These are phyloP conservation scores for Xerocomus amazonicus DNA, from an alignment of 1,284 basidiomycete species.

Conservation along the genomic window DNA sequence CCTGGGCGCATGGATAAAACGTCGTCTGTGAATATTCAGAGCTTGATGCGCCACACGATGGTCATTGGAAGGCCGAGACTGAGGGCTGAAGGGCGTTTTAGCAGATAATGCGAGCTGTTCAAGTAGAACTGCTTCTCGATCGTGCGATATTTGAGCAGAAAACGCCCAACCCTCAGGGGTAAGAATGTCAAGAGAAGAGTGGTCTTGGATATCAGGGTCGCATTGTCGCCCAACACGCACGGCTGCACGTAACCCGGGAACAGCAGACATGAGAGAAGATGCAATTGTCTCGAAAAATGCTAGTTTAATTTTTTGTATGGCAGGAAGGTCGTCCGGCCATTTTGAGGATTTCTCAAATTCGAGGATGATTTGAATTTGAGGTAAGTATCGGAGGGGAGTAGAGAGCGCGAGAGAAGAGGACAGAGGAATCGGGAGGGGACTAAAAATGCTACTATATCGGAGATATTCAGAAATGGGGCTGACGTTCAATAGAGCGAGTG, in stretches of 20 bases:
- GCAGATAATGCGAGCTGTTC: conserved; percentile 58
- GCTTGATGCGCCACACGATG: conserved; percentile 54
- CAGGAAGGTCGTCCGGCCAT: conserved; percentile 94
- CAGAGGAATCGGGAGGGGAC: conserved; percentile 54
- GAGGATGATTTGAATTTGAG: conserved; percentile 70
- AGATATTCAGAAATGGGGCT: conserved; percentile 72
- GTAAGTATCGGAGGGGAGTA: conserved; percentile 59
- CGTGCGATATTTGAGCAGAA: conserved; percentile 80
- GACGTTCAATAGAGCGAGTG: conserved; percentile 77
- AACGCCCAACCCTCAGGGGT: conserved; percentile 88
- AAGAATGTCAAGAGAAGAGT: conserved; percentile 73
- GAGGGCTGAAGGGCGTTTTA: conserved; percentile 24
- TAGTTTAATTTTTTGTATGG: conserved; percentile 93
- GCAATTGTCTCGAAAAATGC: conserved; percentile 86
- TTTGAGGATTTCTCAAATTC: conserved; percentile 89
- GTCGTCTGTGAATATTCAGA: conserved; percentile 55
- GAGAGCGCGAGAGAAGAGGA: conserved; percentile 49
- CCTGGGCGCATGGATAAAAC: conserved; percentile 75
- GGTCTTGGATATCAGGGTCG: conserved; percentile 64
- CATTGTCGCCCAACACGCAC: conserved; percentile 54
- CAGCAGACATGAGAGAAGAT: conserved; percentile 51
- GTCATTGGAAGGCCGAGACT: conserved; percentile 14
- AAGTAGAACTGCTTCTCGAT: conserved; percentile 79
- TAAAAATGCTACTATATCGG: conserved; percentile 83
- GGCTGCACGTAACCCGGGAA: conserved; percentile 50